A percentile compares a stretch with the other conserved stretches of the same genome.
These are phyloP conservation scores for Hibiscus trionum DNA, from an alignment of 345 rosid species.

Conservation along the genomic window DNA sequence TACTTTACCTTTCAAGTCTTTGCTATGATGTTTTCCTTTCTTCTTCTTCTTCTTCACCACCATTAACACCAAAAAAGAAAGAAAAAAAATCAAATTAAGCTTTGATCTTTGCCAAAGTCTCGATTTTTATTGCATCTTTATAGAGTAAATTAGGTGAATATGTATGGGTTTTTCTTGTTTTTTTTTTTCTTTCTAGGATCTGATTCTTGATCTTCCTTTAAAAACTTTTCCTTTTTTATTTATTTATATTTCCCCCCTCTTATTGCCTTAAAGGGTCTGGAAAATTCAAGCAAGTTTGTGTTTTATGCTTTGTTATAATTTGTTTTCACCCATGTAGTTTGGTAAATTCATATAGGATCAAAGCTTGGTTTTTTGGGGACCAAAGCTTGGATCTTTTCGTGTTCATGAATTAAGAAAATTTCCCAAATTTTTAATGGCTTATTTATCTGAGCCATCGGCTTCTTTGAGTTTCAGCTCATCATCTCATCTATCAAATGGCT, in stretches of 20 bases:
- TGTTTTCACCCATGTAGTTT: neutral
- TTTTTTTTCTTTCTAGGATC: neutral
- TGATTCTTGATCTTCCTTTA: neutral
- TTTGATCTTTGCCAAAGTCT: neutral
- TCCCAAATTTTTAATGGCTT: conserved; percentile 37
- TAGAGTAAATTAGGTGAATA: neutral
- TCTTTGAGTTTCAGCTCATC: conserved; percentile 73
- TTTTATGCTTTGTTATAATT: neutral
- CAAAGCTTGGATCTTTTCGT: conserved; percentile 2
- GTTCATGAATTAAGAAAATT: neutral
- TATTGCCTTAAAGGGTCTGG: conserved; percentile 8
- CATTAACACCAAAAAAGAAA: neutral
- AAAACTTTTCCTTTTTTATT: neutral
- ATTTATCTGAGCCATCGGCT: conserved; percentile 62
- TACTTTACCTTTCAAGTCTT: neutral
- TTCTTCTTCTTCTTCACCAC: neutral
- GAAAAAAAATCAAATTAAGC: neutral
- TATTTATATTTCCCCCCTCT: neutral
- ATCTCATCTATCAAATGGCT: conserved; percentile 42
- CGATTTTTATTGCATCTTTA: neutral
- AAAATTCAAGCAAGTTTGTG: conserved; percentile 8
- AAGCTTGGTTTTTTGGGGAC: neutral
- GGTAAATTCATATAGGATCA: too few relatives aligned
- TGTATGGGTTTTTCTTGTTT: neutral
- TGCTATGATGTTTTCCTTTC: neutral